Evolutionary conservation across 495 filamentous ascomycete genomes (phyloP), one percentile per base, ranked within the genome.

Genomic region (Neurospora discreta): DNA sequence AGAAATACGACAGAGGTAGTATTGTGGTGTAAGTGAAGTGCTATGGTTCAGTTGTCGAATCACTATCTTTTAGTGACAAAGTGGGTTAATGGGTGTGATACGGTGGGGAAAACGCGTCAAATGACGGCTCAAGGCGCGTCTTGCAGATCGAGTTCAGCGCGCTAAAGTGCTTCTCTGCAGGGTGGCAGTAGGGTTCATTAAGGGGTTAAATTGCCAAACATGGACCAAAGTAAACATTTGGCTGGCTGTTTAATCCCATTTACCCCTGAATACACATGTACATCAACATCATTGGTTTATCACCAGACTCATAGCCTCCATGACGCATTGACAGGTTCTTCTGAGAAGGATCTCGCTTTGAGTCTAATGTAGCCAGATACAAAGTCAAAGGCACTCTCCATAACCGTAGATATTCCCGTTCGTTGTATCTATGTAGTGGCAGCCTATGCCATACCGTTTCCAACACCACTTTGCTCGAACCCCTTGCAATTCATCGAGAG

Each of bases 101-200:
- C 72, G 69, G 75, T 73, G 72, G 72, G 73, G 75, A 73, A 60
- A 69, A 75, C 75, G 72, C 75, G 75, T 68, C 52, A 65, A 65
- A 65, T 69, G 30, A 2, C 46, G 38, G 69, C 69, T 30, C 69
- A 39, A 8, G 41, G 69, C 69, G 69, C 42, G 69, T 70, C 69
- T 42, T 70, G 69, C 52, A 33, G 26, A 65, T 65, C 52, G 52
- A 18, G 26, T 65, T 9, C 15, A 65, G 52, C 52, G 52, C 52
- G 52, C 52, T 65, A 65, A 65, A 65, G 52, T 65, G 52, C 26
- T 33, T 65, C 7, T 5, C 13, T 33, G 52, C 26, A 60, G 26
- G 46, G 46, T 30, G 30, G 2, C 46, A 5, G 46, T 20, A 58
- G 46, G 52, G 52, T 60, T 60, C 52, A 60, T 1, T 8, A 65